Base-by-base conservation (phyloP, 441 rosid species). In the Adansonia rubrostipa region DNA sequence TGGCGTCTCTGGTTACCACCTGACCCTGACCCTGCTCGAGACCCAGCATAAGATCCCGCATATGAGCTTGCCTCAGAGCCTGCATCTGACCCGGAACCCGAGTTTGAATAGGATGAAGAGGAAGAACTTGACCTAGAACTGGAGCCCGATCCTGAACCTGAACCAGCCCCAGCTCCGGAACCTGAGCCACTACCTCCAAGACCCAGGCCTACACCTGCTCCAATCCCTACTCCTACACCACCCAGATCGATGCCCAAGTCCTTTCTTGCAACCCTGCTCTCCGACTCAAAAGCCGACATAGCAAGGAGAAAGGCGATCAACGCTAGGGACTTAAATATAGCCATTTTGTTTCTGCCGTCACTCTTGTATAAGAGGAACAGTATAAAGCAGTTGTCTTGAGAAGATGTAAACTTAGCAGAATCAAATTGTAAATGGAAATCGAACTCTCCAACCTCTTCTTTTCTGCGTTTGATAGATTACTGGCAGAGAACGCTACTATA, bases 181-280 rank as follows among this genome's bases (percentile, higher is more conserved):
- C 91, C 88, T 0, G 92, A 86, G 10, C 93, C 92, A 54, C 91
- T 82, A 3, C 93, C 93, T 69, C 93, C 93, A 6, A 92, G 53
- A 36, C 95, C 93, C 51, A 87, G 67, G 22, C 93, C 95, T 45
- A 89, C 5, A 17, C 96, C 93, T 24, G 81, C 73, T 47, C 91
- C 95, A 24, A 89, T 22, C 47, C 87, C 90, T 24, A 84, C 75
- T 57, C 92, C 90, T 67, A 88, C 71, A 69, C 93, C 92, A 2
- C 92, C 92, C 56, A 89, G 90, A 83, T 92, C 94, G 61, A 92
- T 28, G 3, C 92, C 94, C 78, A 90, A 82, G 83, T 90, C 92
- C 83, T 89, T 90, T 51, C 93, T 84, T 17, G 87, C 92, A 54
- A 79, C 73, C 24, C 92, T 80, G 83, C 91, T 78, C 71, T 86